Evolutionary conservation across 495 filamentous ascomycete species (phyloP).

Genomic region (Neurospora sp.): DNA sequence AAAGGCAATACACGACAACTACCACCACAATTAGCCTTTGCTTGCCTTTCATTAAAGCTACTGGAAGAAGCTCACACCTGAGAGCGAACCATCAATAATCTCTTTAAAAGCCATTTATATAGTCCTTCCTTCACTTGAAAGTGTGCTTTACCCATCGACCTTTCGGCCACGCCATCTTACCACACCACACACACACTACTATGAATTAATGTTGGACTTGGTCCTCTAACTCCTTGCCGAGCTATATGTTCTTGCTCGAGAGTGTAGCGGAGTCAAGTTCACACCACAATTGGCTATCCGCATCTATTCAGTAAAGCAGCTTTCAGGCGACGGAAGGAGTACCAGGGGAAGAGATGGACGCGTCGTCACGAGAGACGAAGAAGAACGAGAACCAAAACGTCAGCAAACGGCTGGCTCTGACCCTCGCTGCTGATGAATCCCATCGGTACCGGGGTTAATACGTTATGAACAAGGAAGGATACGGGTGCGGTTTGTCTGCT

Average conservation of each 20-base stretch:
- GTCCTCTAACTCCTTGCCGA: not conserved
- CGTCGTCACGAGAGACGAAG: not conserved
- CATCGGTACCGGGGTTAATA: not conserved
- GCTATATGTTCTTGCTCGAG: not conserved
- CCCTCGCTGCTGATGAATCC: not conserved
- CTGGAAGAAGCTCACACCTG: not conserved
- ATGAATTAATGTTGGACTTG: not conserved
- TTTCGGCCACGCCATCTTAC: not conserved
- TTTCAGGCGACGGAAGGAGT: not conserved
- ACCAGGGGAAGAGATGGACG: not conserved
- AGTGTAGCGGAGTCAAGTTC: not conserved
- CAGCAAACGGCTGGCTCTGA: not conserved
- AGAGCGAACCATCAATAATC: not conserved
- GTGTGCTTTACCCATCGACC: not conserved
- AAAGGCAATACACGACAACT: not conserved
- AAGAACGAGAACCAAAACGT: not conserved
- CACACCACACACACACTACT: not conserved
- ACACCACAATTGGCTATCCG: not conserved
- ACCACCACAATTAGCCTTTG: not conserved
- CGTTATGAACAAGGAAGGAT: not conserved
- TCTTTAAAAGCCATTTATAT: not conserved
- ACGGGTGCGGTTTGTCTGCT: not conserved
- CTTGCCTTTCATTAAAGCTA: not conserved
- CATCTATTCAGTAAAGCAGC: not conserved
- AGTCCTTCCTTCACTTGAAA: not conserved